Percentiles rank a stretch among this genome's conserved stretches.
Conservation (phyloP, 2,329 filamentous ascomycete genomes). For the Claviceps sorghi region DNA sequence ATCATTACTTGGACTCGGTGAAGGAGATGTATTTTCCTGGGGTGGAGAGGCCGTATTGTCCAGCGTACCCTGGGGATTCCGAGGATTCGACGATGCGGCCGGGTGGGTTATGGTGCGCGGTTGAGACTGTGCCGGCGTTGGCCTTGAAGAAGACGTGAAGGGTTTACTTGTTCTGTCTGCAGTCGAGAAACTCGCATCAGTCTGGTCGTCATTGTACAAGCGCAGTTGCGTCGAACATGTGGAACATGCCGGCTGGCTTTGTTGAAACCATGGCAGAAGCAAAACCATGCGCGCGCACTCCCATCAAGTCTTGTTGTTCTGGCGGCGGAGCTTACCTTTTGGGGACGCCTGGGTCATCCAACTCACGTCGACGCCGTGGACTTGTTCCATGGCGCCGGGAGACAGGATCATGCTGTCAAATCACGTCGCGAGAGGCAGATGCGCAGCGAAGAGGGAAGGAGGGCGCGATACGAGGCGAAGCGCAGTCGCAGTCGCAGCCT, state of each 20-base stretch:
- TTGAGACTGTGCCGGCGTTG: conserved; percentile 14
- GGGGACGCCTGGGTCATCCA: conserved; percentile 74
- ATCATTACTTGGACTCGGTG: conserved; percentile 13
- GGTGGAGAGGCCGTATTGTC: conserved; percentile 9
- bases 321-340: conserved; percentile 48
- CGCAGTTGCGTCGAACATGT: background rate
- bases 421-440: background rate
- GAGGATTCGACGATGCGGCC: conserved; percentile 10
- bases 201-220: background rate
- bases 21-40: conserved; percentile 9
- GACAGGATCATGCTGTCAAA: background rate
- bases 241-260: background rate
- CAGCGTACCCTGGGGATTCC: conserved; percentile 15
- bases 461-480: background rate
- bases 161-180: conserved; percentile 19
- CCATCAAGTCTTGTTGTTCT: background rate
- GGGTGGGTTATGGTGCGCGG: conserved; percentile 19
- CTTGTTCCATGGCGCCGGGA: conserved; percentile 54
- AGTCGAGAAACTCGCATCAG: background rate
- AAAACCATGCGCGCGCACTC: background rate
- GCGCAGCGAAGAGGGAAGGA: background rate
- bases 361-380: conserved; percentile 73
- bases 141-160: conserved; percentile 14
- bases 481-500: background rate
- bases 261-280: background rate